Evolutionary conservation across 2,329 filamentous ascomycete species (phyloP).

Genomic region (Apiospora aurea): DNA sequence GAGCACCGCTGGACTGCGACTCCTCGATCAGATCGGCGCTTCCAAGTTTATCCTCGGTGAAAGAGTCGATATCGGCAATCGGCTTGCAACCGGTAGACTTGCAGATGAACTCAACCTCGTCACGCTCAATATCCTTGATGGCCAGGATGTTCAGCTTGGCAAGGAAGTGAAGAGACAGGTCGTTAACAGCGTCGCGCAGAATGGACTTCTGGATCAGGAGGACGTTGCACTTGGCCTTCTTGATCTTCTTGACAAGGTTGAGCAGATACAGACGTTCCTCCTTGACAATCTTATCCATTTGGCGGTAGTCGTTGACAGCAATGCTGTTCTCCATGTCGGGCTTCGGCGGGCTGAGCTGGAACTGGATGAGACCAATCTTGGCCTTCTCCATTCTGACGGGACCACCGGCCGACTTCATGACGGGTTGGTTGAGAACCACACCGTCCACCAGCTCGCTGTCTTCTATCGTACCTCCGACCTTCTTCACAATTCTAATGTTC

Average conservation of each 20-base stretch:
- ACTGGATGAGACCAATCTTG: constrained; percentile 94
- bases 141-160: constrained; percentile 95
- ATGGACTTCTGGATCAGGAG: constrained; percentile 99
- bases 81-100: constrained; percentile 99
- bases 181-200: constrained; percentile 95
- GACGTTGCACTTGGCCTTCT: constrained; percentile 99
- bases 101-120: constrained; percentile 99
- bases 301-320: constrained; percentile 97
- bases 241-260: constrained; percentile 99
- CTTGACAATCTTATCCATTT: constrained; percentile 99
- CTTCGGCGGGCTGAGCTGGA: constrained; percentile 97
- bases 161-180: constrained; percentile 95
- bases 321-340: constrained; percentile 99
- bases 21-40: constrained; percentile 94
- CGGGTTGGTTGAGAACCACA: constrained; percentile 87
- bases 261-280: constrained; percentile 97
- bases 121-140: constrained; percentile 97
- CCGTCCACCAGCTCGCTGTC: constrained; percentile 98
- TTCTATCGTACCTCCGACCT: constrained; percentile 96
- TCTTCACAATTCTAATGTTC: constrained; percentile 97
- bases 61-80: constrained; percentile 97
- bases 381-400: constrained; percentile 96
- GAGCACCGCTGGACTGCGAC: constrained; percentile 82
- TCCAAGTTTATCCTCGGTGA: constrained; percentile 97
- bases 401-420: constrained; percentile 92